These are phyloP conservation scores for Geranium incanum DNA, from an alignment of 441 rosid species.

Conservation along the genomic window DNA sequence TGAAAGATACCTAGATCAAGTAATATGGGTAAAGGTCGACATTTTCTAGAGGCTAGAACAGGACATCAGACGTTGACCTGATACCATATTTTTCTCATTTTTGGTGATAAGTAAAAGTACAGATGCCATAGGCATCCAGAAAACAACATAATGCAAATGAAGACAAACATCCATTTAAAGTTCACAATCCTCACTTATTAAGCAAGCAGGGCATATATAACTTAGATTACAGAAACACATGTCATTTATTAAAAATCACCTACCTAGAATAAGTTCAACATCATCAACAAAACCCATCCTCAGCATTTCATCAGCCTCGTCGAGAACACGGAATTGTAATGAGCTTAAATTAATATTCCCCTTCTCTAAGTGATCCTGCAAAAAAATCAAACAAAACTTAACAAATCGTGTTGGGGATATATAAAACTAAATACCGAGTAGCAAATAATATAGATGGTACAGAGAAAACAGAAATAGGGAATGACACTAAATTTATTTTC, in stretches of 20 bases:
- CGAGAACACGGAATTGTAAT: conserved; percentile 81
- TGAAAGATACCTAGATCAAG: not conserved
- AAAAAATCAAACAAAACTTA: conserved; percentile 10
- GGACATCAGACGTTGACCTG: not conserved
- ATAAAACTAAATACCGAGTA: not conserved
- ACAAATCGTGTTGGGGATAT: not conserved
- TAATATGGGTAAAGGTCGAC: no score
- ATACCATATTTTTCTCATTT: not conserved
- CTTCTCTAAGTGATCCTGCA: conserved; percentile 79
- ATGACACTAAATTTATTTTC: not conserved
- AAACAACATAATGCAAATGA: no score
- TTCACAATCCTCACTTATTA: no score
- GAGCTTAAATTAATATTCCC: conserved; percentile 52
- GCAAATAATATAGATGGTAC: not conserved
- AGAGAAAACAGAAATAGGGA: conserved; percentile 1
- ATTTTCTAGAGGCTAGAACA: no score
- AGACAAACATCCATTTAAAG: no score
- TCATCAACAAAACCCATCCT: conserved; percentile 95
- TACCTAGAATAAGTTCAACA: conserved; percentile 88
- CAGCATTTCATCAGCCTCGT: conserved; percentile 96
- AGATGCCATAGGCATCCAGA: no score
- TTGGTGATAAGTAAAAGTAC: no score
- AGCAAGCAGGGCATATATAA: not conserved
- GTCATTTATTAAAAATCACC: not conserved
- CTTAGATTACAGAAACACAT: not conserved